Conservation (phyloP, 805 yeast species). For the Suhomyces vadensis region DNA sequence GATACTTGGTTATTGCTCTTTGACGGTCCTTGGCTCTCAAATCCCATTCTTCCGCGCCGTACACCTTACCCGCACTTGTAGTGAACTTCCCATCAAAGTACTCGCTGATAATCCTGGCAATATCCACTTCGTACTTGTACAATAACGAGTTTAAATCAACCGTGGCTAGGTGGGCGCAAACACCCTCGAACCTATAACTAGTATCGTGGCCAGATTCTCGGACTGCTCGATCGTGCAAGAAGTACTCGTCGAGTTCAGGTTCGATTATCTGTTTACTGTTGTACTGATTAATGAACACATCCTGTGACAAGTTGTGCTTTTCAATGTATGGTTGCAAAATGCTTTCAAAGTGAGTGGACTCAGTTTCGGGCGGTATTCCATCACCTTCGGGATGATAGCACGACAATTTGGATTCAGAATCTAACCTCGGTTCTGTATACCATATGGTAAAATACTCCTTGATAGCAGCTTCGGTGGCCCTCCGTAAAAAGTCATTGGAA, state of each 20-base stretch:
- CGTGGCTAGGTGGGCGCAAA: constrained; percentile 86
- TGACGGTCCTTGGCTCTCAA: constrained; percentile 57
- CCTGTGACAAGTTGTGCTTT: constrained; percentile 58
- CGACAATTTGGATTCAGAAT: constrained; percentile 73
- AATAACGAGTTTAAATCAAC: constrained; percentile 83
- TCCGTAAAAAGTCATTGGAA: constrained; percentile 59
- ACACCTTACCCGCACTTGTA: constrained; percentile 27
- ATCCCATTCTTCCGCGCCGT: constrained; percentile 61
- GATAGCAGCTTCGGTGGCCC: constrained; percentile 76
- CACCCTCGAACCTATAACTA: constrained; percentile 83
- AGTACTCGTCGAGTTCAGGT: constrained; percentile 84
- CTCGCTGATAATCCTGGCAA: constrained; percentile 60
- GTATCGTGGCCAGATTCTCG: constrained; percentile 98
- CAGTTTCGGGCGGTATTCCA: constrained; percentile 98
- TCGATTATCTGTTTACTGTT: constrained; percentile 65
- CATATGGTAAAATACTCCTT: constrained; percentile 83
- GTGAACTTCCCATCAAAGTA: constrained; percentile 53
- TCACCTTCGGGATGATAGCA: constrained; percentile 87
- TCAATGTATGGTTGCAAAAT: constrained; percentile 67
- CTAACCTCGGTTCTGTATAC: constrained; percentile 73
- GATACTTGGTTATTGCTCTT: constrained; percentile 57
- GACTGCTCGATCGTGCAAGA: constrained; percentile 89
- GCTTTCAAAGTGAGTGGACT: constrained; percentile 78
- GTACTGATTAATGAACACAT: constrained; percentile 64
- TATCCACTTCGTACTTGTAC: constrained; percentile 88